Evolutionary conservation across 352 stramenopile species (phyloP), one percentile per base, ranked within the genome.

Genomic region (Phytophthora nicotianae): DNA sequence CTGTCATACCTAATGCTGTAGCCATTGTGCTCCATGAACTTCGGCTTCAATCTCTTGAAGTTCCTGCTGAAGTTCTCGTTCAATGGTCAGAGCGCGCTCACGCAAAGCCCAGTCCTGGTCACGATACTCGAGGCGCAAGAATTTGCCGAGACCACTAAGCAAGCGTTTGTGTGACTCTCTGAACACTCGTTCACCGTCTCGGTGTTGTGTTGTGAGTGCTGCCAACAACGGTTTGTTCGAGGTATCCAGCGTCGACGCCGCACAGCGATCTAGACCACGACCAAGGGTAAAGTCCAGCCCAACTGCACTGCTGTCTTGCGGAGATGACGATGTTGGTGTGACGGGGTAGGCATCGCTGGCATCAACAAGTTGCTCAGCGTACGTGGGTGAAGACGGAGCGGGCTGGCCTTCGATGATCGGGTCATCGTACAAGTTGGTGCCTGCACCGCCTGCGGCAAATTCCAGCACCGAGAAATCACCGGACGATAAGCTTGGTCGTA

Each of bases 61-160:
- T 38, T 90, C 81, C 50, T 88, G 73, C 37, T 86, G 52, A 13
- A 92, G 52, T 45, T 92, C 83, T 2, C 82, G 74, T 61, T 90
- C 83, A n/a, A 92, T 71, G 16, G 78, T 54, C 10, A 84, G 33
- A 45, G 80, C 79, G 1, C 79, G 75, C 14, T 88, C 77, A 23
- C 72, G 74, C n/a, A 88, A 29, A 46, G 71, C 65, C 69, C 70
- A 82, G 23, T 70, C 66, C 41, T 73, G 67, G 5, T 68, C 43
- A 23, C 60, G 66, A 24, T 73, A 85, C 20, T 92, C 83, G 17
- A 92, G 54, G 5, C 81, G 79, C 33, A 92, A 65, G 48, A 90
- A 90, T 42, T 79, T 81, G 35, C 70, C 70, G 33, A 92, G 79
- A 17, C 67, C 75, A 29, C 54, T 63, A 32, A 87, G 75, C 21